A percentile compares a stretch with the other conserved stretches of the same genome.
Conservation (phyloP, 257 asterid genomes). For the Ajuga chamaepitys region DNA sequence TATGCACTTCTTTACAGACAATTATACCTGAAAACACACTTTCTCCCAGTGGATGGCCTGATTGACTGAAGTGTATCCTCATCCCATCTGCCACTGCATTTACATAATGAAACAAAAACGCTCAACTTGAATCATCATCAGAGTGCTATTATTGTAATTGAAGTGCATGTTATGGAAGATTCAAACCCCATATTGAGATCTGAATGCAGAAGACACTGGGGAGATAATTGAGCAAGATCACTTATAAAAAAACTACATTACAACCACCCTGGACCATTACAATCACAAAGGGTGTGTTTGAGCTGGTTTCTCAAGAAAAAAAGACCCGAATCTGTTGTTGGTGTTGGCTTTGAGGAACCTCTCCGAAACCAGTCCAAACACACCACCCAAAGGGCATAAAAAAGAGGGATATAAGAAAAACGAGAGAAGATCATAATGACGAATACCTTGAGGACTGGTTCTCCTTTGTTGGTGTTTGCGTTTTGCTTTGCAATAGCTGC, state of each 20-base stretch:
- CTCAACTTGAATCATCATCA: not conserved
- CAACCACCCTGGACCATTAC: not conserved
- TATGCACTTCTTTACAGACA: conserved; percentile 18
- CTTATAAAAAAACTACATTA: not conserved
- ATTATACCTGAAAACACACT: not conserved
- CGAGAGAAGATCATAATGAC: not conserved
- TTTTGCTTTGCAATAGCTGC: conserved; percentile 77
- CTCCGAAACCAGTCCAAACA: no score
- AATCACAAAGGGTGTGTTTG: not conserved
- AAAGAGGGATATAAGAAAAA: not conserved
- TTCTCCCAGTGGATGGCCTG: conserved; percentile 1
- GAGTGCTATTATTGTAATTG: not conserved
- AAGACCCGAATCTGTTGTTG: no score
- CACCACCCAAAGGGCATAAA: no score
- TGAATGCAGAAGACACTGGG: not conserved
- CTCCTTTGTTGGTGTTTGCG: conserved; percentile 60
- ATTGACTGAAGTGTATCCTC: conserved; percentile 23
- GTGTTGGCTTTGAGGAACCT: no score
- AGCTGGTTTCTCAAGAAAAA: no score
- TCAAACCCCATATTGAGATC: not conserved
- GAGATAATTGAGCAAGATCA: not conserved
- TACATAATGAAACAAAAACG: conserved; percentile 14
- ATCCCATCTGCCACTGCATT: conserved; percentile 96
- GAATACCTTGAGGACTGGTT: conserved; percentile 80
- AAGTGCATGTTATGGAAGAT: not conserved